These are phyloP conservation scores for Mycena pura DNA, from an alignment of 768 basidiomycete species.

Conservation along the genomic window DNA sequence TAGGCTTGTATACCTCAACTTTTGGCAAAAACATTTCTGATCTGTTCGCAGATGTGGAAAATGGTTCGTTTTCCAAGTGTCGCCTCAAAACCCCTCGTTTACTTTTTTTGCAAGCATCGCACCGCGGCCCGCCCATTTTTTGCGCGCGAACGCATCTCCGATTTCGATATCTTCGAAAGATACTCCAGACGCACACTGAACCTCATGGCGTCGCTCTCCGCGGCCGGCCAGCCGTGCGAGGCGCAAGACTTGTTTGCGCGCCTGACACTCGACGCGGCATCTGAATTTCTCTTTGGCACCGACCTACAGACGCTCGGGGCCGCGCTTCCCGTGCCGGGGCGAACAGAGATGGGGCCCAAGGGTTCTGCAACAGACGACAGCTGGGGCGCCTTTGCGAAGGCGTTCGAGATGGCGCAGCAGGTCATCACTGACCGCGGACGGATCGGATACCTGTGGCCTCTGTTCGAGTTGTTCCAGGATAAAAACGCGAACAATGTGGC, in stretches of 20 bases:
- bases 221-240: constrained; percentile 55
- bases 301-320: constrained; percentile 67
- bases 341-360: constrained; percentile 56
- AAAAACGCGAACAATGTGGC: constrained; percentile 53
- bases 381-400: constrained; percentile 67
- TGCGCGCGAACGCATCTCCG: constrained; percentile 71
- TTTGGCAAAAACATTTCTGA: constrained; percentile 5
- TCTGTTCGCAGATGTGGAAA: constrained; percentile 60
- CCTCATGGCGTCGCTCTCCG: constrained; percentile 50
- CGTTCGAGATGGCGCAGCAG: constrained; percentile 65
- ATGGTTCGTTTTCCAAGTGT: constrained; percentile 51
- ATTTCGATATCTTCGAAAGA: constrained; percentile 72
- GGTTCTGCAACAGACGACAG: constrained; percentile 65
- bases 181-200: constrained; percentile 56
- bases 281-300: constrained; percentile 75
- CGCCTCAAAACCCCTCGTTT: background rate
- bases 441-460: constrained; percentile 64
- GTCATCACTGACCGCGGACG: constrained; percentile 56
- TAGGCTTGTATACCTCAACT: constrained; percentile 35
- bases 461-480: constrained; percentile 65
- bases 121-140: constrained; percentile 76
- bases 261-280: constrained; percentile 74
- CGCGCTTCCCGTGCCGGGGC: constrained; percentile 56
- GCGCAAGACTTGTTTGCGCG: constrained; percentile 73
- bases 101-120: constrained; percentile 55